Percentiles rank a stretch among this genome's conserved stretches.
phyloP scores from a whole-genome alignment of 805 yeast genomes.

The Cyberlindnera maritima region DNA sequence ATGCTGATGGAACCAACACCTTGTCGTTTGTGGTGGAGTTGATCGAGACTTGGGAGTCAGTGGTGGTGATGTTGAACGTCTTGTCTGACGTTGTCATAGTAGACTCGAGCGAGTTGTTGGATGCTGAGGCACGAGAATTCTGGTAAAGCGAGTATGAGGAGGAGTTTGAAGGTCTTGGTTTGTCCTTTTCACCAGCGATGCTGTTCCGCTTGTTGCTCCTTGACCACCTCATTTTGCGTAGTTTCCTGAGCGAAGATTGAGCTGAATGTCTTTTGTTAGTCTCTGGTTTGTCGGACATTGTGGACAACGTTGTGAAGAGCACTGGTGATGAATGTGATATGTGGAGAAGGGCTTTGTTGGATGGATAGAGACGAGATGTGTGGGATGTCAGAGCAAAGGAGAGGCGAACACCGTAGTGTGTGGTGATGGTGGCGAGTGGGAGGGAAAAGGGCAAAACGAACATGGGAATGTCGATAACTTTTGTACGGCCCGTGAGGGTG shows the following conservation, averaged over 20 bases:
- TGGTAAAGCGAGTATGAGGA: constrained; percentile 7
- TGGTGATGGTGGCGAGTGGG: background rate
- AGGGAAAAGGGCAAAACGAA: too few relatives aligned
- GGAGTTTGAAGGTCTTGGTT: constrained; percentile 5
- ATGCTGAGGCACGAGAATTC: constrained; percentile 5
- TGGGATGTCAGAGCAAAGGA: background rate
- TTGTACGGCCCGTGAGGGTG: background rate
- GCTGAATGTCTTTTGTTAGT: constrained; percentile 9
- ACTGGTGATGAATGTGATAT: too few relatives aligned
- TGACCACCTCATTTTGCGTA: constrained; percentile 31
- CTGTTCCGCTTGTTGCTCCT: constrained; percentile 27
- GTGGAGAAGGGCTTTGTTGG: background rate
- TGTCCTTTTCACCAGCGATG: constrained; percentile 20
- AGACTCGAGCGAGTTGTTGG: constrained; percentile 12
- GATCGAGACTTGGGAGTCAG: constrained; percentile 7
- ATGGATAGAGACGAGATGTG: background rate
- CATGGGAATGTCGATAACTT: background rate
- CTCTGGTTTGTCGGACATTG: background rate
- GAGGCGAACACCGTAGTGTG: background rate
- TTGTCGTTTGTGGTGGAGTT: constrained; percentile 1
- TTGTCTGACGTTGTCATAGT: constrained; percentile 2
- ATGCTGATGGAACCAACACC: background rate
- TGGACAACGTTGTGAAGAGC: background rate
- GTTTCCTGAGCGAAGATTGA: background rate
- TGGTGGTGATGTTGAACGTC: background rate